Evolutionary conservation across 2,329 filamentous ascomycete species (phyloP).

Genomic region (Alternaria metachromatica): DNA sequence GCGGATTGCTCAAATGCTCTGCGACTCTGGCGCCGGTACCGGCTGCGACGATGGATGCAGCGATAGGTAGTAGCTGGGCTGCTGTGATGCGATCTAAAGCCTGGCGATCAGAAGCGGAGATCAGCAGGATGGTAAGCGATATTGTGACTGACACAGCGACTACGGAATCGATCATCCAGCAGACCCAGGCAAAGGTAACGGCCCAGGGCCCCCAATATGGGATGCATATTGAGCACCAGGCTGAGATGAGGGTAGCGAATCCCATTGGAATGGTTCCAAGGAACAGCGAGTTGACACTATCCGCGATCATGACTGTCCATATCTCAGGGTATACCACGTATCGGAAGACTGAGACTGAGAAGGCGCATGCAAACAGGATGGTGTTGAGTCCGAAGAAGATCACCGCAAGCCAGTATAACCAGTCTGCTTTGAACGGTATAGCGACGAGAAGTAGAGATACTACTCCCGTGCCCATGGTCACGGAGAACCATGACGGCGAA

Average conservation of each 20-base stretch:
- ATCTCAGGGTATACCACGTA: conserved; percentile 71
- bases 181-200: conserved; percentile 54
- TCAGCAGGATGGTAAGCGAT: conserved; percentile 60
- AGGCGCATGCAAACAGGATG: conserved; percentile 63
- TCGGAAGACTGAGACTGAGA: conserved; percentile 62
- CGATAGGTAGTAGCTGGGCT: conserved; percentile 69
- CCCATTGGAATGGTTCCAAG: conserved; percentile 73
- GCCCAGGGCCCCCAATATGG: conserved; percentile 67
- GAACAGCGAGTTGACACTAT: conserved; percentile 72
- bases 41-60: conserved; percentile 69
- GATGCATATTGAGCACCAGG: conserved; percentile 66
- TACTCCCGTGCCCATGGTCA: conserved; percentile 70
- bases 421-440: conserved; percentile 65
- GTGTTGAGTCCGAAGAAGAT: conserved; percentile 68
- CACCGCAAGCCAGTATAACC: conserved; percentile 66
- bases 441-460: conserved; percentile 68
- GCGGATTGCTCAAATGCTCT: conserved; percentile 61
- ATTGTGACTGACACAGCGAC: conserved; percentile 54
- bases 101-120: conserved; percentile 52
- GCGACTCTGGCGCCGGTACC: conserved; percentile 70
- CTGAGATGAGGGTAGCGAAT: conserved; percentile 71
- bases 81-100: conserved; percentile 63
- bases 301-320: conserved; percentile 68
- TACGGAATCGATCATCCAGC: conserved; percentile 59
- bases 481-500: conserved; percentile 47